These are phyloP conservation scores for Apocynum venetum DNA, from an alignment of 257 asterid genomes.

Conservation along the genomic window DNA sequence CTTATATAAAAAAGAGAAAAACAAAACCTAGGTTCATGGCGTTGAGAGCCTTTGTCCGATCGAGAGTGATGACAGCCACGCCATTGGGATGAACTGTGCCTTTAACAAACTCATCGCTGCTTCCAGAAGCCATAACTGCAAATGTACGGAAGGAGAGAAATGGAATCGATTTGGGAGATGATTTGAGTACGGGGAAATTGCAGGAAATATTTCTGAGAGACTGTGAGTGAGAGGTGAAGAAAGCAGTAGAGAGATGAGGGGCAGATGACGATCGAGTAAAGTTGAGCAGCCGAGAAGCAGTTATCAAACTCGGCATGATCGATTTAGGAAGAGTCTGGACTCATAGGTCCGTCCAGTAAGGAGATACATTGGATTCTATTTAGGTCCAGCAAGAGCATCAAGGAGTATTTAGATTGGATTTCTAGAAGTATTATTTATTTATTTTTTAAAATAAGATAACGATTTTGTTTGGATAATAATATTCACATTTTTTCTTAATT, in stretches of 20 bases:
- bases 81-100: constrained; percentile 80
- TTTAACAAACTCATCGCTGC: constrained; percentile 63
- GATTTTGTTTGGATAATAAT: too few relatives aligned
- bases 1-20: not conserved
- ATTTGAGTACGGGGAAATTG: not conserved
- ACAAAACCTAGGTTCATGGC: constrained; percentile 81
- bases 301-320: constrained; percentile 11
- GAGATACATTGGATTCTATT: too few relatives aligned
- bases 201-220: not conserved
- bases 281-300: constrained; percentile 9
- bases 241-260: not conserved
- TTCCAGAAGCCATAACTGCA: constrained; percentile 53
- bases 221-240: constrained; percentile 5
- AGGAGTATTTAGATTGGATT: too few relatives aligned
- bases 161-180: constrained; percentile 8
- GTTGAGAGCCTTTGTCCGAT: constrained; percentile 92
- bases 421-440: too few relatives aligned
- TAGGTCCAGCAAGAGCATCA: too few relatives aligned
- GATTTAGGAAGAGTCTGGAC: not conserved
- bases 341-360: not conserved
- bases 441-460: too few relatives aligned
- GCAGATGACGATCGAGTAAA: constrained; percentile 1
- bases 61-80: constrained; percentile 83
- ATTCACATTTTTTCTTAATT: too few relatives aligned
- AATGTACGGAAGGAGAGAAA: constrained; percentile 21